Conservation (phyloP, 2,329 filamentous ascomycete species). For the Cladosporium sp. region DNA sequence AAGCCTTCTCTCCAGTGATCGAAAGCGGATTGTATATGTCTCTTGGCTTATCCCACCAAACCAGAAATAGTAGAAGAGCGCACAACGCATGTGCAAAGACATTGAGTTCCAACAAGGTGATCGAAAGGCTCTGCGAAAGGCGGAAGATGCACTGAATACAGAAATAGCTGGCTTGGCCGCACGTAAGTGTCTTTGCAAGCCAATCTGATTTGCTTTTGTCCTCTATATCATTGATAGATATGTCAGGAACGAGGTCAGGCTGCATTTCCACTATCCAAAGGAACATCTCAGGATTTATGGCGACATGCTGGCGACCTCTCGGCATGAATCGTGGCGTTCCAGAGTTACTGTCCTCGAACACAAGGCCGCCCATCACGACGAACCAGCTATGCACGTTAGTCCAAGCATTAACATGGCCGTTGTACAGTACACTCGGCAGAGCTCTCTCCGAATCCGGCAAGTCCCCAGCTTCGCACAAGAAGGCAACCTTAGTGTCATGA, state of each 20-base stretch:
- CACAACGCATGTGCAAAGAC: constrained; percentile 21
- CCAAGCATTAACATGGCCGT: constrained; percentile 11
- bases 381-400: constrained; percentile 19
- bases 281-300: not conserved
- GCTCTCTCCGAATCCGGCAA: not conserved
- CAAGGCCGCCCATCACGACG: constrained; percentile 20
- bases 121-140: constrained; percentile 13
- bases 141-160: constrained; percentile 18
- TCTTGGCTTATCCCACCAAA: constrained; percentile 23
- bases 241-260: not conserved
- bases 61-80: constrained; percentile 16
- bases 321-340: not conserved
- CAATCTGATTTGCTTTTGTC: constrained; percentile 18
- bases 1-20: not conserved
- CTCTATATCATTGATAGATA: constrained; percentile 5
- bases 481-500: not conserved
- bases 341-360: constrained; percentile 8
- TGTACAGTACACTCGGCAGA: not conserved
- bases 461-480: not conserved
- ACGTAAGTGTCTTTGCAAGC: constrained; percentile 16
- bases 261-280: not conserved
- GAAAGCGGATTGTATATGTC: constrained; percentile 10
- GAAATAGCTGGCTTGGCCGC: constrained; percentile 19
- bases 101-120: constrained; percentile 22
- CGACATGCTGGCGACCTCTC: not conserved